Evolutionary conservation across 2,329 filamentous ascomycete genomes (phyloP).

Genomic region (Xylaria sp.): DNA sequence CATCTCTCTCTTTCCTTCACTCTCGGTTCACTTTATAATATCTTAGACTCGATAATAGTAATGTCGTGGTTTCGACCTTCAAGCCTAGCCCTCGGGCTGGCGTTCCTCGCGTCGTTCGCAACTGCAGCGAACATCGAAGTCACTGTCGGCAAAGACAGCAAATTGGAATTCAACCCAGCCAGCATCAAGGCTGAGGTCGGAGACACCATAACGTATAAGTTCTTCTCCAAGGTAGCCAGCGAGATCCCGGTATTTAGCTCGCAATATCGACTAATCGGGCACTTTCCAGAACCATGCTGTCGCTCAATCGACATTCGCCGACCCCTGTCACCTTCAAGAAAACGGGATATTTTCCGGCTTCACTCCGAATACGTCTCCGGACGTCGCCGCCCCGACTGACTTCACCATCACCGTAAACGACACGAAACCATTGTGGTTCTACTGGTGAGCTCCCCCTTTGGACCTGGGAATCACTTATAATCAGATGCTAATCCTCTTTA

Average conservation of each 20-base stretch:
- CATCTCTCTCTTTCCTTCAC: neutral
- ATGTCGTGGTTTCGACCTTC: constrained; percentile 42
- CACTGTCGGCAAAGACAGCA: constrained; percentile 52
- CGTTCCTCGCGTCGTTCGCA: constrained; percentile 42
- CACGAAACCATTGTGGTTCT: constrained; percentile 61
- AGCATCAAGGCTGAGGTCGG: constrained; percentile 50
- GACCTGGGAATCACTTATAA: neutral
- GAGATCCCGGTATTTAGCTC: neutral
- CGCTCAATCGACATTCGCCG: constrained; percentile 54
- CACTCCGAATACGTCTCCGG: constrained; percentile 49
- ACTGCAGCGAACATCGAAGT: constrained; percentile 51
- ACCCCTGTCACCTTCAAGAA: constrained; percentile 53
- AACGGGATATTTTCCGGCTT: constrained; percentile 58
- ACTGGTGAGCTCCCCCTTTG: constrained; percentile 49
- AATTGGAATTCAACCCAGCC: constrained; percentile 54
- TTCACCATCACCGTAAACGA: constrained; percentile 60
- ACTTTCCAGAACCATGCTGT: constrained; percentile 54
- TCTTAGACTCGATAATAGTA: constrained; percentile 32
- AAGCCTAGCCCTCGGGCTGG: constrained; percentile 44
- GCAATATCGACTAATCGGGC: constrained; percentile 7
- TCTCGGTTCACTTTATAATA: constrained; percentile 12
- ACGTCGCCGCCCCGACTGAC: constrained; percentile 50
- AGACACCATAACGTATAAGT: constrained; percentile 56
- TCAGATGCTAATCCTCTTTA: constrained; percentile 27
- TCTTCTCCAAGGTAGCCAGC: constrained; percentile 52